Percentiles rank a stretch among this genome's conserved stretches.
phyloP scores from a whole-genome alignment of 1,284 basidiomycete genomes.

The Leccinum griseonigrum region DNA sequence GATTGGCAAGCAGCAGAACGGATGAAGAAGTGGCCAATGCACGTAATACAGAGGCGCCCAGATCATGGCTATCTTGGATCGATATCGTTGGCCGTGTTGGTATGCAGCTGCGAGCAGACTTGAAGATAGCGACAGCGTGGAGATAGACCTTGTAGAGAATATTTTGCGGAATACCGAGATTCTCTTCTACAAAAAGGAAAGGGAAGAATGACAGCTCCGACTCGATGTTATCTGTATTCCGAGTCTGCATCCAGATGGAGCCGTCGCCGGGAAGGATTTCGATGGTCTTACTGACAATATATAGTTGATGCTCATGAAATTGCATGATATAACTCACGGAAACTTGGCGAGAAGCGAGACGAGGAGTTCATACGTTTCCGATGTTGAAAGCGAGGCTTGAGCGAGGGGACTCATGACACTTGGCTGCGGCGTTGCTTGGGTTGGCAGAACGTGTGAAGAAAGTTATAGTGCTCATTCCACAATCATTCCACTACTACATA shows the following conservation, averaged over 20 bases:
- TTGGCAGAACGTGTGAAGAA: not conserved
- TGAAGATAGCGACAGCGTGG: constrained; percentile 39
- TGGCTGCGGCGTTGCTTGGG: not conserved
- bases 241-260: constrained; percentile 12
- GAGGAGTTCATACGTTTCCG: constrained; percentile 23
- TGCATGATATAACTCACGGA: constrained; percentile 23
- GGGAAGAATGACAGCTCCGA: constrained; percentile 31
- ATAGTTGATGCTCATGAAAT: not conserved
- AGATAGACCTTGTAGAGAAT: constrained; percentile 51
- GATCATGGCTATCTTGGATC: not conserved
- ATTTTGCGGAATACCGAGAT: constrained; percentile 66
- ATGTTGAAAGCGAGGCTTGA: not conserved
- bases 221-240: constrained; percentile 1
- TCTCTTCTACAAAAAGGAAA: constrained; percentile 53
- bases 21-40: constrained; percentile 36
- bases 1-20: constrained; percentile 60
- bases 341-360: constrained; percentile 18
- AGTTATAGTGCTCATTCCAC: not conserved
- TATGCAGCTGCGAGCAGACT: constrained; percentile 12
- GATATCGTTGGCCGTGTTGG: not conserved
- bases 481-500: not conserved
- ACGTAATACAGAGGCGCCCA: constrained; percentile 6
- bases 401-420: constrained; percentile 2
- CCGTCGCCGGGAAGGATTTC: constrained; percentile 30
- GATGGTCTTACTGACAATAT: constrained; percentile 21